Percentiles rank a stretch among this genome's conserved stretches.
Conservation (phyloP, 2,329 filamentous ascomycete species). For the Didymellaceae sp. region DNA sequence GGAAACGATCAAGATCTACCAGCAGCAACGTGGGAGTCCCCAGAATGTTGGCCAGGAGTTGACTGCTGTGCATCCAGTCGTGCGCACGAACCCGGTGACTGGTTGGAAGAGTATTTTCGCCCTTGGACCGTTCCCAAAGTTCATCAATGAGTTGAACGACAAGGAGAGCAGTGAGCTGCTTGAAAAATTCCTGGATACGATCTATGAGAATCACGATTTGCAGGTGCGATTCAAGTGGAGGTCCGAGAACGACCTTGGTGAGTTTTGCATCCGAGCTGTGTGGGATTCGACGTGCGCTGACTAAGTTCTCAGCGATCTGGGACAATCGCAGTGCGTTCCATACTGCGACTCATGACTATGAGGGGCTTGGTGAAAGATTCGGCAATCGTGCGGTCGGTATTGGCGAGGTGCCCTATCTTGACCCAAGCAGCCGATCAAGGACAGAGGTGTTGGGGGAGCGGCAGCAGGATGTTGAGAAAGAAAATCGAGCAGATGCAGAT, state of each 20-base stretch:
- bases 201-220: slow-evolving; percentile 51
- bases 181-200: slow-evolving; percentile 14
- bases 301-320: slow-evolving; percentile 46
- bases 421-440: slow-evolving; percentile 40
- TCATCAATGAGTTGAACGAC: slow-evolving; percentile 47
- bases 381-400: slow-evolving; percentile 47
- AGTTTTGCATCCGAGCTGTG: not conserved
- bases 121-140: slow-evolving; percentile 30
- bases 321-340: slow-evolving; percentile 45
- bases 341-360: slow-evolving; percentile 29
- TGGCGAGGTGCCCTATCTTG: slow-evolving; percentile 50
- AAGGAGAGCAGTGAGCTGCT: slow-evolving; percentile 37
- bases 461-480: not conserved
- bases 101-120: slow-evolving; percentile 46
- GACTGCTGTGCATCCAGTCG: slow-evolving; percentile 35
- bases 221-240: slow-evolving; percentile 51
- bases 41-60: slow-evolving; percentile 32
- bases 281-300: not conserved
- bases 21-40: slow-evolving; percentile 29
- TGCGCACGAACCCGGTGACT: slow-evolving; percentile 42
- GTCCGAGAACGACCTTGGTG: slow-evolving; percentile 24
- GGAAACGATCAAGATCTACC: slow-evolving; percentile 19
- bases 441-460: slow-evolving; percentile 27
- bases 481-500: too few species aligned
- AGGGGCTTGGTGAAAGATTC: slow-evolving; percentile 21